Evolutionary conservation across 2,329 filamentous ascomycete species (phyloP), one percentile per base, ranked within the genome.

Genomic region (Alternaria ethzedia): DNA sequence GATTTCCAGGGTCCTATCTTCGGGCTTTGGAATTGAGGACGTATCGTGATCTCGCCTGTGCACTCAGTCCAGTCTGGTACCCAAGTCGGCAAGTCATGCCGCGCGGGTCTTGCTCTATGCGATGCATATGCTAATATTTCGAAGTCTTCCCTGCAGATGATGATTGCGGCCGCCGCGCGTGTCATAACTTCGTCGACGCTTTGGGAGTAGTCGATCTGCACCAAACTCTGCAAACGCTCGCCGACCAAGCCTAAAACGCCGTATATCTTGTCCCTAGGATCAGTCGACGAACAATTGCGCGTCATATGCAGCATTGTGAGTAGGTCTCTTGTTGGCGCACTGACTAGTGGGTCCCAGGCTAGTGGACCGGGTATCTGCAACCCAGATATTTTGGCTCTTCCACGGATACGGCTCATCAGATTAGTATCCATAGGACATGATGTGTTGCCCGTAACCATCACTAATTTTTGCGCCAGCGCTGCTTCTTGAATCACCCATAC

Each of bases 401-500:
- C 64, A 11, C 64, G 57, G 20, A 67, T 64, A 8, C 64, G 64
- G 17, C 55, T 59, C 54, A 65, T 57, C n/a, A 67, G 7, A 15
- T 62, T 57, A 7, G 50, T 51, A 11, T 62, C 58, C 45, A 64
- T 54, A 17, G 25, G 46, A 43, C 54, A 65, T 3, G 51, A 45
- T 25, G 54, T 52, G n/a, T 59, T 52, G 4, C 64, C 64, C 12
- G 47, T 67, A 20, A 67, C 50, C 62, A 67, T 64, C 32, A 61
- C n/a, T 4, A 65, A 32, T 20, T 64, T 67, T n/a, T 52, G 56
- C 17, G 60, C 60, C 21, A 63, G 36, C 25, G 70, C 69, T 28
- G 73, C 63, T 26, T 66, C 67, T 54, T 70, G 73, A 23, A 71
- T 54, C 13, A 70, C 65, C 65, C 68, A 71, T 7, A 72, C 61